phyloP scores from a whole-genome alignment of 2,329 filamentous ascomycete genomes.

The Penicillium sp. region DNA sequence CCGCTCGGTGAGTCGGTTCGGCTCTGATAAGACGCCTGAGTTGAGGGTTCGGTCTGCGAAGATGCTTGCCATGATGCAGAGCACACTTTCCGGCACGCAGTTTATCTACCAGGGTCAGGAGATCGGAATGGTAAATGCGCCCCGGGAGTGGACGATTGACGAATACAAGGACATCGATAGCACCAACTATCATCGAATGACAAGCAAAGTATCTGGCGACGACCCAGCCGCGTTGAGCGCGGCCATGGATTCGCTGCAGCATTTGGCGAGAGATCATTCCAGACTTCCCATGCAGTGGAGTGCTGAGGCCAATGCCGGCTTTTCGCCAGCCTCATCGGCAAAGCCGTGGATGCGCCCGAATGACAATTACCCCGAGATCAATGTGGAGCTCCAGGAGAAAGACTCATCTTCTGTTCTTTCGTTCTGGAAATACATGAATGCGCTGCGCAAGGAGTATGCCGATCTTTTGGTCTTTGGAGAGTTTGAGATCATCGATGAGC shows the following conservation, averaged over 20 bases:
- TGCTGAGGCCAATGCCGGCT: constrained; percentile 56
- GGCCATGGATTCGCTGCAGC: constrained; percentile 54
- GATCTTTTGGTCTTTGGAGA: constrained; percentile 55
- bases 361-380: constrained; percentile 43
- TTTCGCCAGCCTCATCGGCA: constrained; percentile 56
- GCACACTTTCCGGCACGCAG: constrained; percentile 52
- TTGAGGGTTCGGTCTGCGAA: constrained; percentile 50
- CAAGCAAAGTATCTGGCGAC: constrained; percentile 28
- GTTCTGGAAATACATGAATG: constrained; percentile 56
- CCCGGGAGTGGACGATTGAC: constrained; percentile 48
- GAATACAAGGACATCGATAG: constrained; percentile 46
- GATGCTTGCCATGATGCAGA: constrained; percentile 53
- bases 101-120: constrained; percentile 63
- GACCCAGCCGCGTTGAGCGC: constrained; percentile 42
- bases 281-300: constrained; percentile 70
- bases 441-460: constrained; percentile 53
- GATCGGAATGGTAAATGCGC: constrained; percentile 59
- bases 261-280: constrained; percentile 59
- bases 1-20: constrained; percentile 55
- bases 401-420: constrained; percentile 51
- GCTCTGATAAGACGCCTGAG: constrained; percentile 49
- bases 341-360: constrained; percentile 62
- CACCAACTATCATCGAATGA: constrained; percentile 49
- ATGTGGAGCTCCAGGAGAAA: constrained; percentile 52
- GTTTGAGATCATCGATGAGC: constrained; percentile 9